phyloP scores from a whole-genome alignment of 768 basidiomycete species.

The Xerocomus potaroensis region DNA sequence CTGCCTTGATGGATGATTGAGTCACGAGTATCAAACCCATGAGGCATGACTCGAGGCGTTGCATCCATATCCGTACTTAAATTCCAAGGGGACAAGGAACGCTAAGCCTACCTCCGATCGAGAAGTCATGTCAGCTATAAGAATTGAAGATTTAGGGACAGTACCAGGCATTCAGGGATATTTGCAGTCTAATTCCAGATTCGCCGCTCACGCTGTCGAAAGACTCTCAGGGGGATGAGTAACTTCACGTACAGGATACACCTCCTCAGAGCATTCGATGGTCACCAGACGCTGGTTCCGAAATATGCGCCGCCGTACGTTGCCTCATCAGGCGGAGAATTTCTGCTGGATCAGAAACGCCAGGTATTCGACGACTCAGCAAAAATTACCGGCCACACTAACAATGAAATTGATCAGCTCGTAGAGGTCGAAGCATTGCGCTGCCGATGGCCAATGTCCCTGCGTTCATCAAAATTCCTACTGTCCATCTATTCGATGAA shows the following conservation, averaged over 20 bases:
- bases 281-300: constrained; percentile 45
- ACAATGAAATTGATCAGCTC: constrained; percentile 36
- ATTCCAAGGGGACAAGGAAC: neutral
- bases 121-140: constrained; percentile 17
- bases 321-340: constrained; percentile 18
- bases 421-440: constrained; percentile 47
- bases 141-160: constrained; percentile 25
- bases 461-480: constrained; percentile 45
- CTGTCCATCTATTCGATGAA: constrained; percentile 47
- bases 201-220: constrained; percentile 38
- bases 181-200: constrained; percentile 41
- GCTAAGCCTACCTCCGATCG: neutral
- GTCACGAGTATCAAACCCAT: neutral
- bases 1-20: neutral
- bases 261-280: constrained; percentile 38
- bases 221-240: constrained; percentile 47
- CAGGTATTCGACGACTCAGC: constrained; percentile 40
- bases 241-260: constrained; percentile 60
- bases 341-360: constrained; percentile 42
- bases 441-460: constrained; percentile 28
- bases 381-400: neutral
- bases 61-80: too few species aligned
- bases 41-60: constrained; percentile 17
- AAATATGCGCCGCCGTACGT: constrained; percentile 54
- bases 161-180: constrained; percentile 37